Evolutionary conservation across 306 rosid species (phyloP), one percentile per base, ranked within the genome.

Genomic region (Hylodesmum podocarpum): DNA sequence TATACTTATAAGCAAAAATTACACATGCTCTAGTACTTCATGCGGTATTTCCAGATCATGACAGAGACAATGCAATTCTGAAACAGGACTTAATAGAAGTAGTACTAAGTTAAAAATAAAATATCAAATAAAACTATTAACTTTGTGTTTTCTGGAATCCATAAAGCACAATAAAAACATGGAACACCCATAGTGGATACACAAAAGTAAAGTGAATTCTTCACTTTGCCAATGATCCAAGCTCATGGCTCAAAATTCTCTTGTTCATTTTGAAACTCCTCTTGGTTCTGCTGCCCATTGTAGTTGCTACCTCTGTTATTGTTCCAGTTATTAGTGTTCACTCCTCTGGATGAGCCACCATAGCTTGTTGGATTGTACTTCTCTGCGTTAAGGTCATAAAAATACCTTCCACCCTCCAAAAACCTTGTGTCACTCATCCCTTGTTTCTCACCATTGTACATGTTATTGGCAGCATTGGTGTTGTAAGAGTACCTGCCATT

Each of bases 341-440:
- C 81, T 44, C 68, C 84, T 50, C 10, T 76, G 0, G 83, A 77
- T 62, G 89, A 80, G 16, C 76, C 87, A 2, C 62, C 80, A 44
- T 89, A 86, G 82, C 70, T 78, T 50, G 83, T 58, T 8, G 87
- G 85, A 53, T 87, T 68, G 70, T 82, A 70, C 16, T 82, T 81
- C 85, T 86, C 95, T 21, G 18, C 33, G 6, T 53, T 0, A 21
- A 82, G 0, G 80, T 94, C 91, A 73, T 84, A 69, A 24, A 1
- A 86, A 83, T 87, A 94, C 80, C 59, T 94, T 0, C 97, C 97
- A 34, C 86, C 87, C 50, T 85, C 93, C 91, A 90, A 1, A 70
- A 78, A 94, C 86, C 97, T 90, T 3, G 98, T 89, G 86, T 94
- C 97, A 76, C 96, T 94, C 97, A 94, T 90, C 15, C 98, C 98